A percentile compares a stretch with the other conserved stretches of the same genome.
Evolutionary conservation across 1,284 basidiomycete genomes (phyloP).

Genomic region (Cryptococcus neoformans): DNA sequence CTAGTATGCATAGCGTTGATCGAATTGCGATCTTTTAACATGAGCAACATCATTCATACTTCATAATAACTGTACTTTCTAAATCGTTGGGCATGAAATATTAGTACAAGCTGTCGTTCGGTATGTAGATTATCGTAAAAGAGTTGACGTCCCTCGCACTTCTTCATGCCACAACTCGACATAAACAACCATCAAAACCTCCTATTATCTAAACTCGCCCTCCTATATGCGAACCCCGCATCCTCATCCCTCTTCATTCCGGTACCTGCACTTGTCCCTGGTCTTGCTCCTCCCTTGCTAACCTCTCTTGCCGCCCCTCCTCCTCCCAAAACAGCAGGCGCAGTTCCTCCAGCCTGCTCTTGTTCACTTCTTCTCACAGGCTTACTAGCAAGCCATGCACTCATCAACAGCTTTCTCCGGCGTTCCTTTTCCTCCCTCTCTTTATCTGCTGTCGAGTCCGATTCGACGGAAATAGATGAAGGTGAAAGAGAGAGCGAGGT

Average conservation of each 20-base stretch:
- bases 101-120: too few species aligned
- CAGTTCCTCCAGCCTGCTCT: not conserved
- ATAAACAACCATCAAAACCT: not conserved
- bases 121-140: too few species aligned
- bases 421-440: not conserved
- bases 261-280: not conserved
- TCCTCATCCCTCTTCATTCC: not conserved
- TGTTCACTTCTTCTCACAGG: constrained; percentile 1
- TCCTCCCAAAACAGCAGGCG: not conserved
- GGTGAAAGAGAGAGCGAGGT: not conserved
- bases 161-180: not conserved
- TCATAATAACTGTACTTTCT: too few species aligned
- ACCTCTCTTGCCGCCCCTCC: not conserved
- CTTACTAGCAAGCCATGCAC: not conserved
- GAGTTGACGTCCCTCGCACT: too few species aligned
- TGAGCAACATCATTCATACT: too few species aligned
- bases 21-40: too few species aligned
- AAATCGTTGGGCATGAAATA: too few species aligned
- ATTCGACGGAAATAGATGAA: not conserved
- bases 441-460: not conserved
- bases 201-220: constrained; percentile 4
- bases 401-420: not conserved
- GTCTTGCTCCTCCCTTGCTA: not conserved
- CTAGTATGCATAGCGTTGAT: too few species aligned
- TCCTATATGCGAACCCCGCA: not conserved